phyloP scores from a whole-genome alignment of 345 rosid species.

The Eucalyptus paniculata region DNA sequence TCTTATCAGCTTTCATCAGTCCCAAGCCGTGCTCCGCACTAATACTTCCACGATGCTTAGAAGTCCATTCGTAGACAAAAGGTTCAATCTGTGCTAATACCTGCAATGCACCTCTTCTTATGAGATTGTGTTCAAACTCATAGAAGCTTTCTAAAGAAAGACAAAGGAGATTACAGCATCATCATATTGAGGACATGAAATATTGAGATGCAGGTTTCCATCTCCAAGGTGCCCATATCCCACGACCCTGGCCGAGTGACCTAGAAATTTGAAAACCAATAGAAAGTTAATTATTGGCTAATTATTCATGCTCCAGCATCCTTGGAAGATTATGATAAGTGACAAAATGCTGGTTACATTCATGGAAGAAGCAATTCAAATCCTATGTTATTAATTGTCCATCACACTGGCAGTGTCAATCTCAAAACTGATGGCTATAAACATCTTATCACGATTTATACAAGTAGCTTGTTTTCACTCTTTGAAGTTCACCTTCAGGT shows the following conservation, averaged over 20 bases:
- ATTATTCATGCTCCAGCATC: neutral
- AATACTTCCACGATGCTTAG: conserved; percentile 79
- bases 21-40: conserved; percentile 98
- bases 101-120: conserved; percentile 18
- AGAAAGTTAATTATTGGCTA: neutral
- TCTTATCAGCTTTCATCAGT: conserved; percentile 83
- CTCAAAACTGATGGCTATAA: neutral
- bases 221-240: conserved; percentile 97
- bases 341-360: neutral
- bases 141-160: neutral
- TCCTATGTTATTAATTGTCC: neutral
- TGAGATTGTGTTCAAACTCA: neutral
- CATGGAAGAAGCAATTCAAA: neutral
- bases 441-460: neutral
- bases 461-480: neutral
- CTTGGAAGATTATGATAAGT: neutral
- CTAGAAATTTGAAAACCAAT: conserved; percentile 15
- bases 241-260: conserved; percentile 57
- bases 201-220: conserved; percentile 84
- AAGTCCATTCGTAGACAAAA: conserved; percentile 89
- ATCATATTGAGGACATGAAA: conserved; percentile 55
- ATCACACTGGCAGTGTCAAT: neutral
- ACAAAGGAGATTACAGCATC: conserved; percentile 34
- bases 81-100: conserved; percentile 77
- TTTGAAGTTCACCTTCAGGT: neutral